A percentile compares a stretch with the other conserved stretches of the same genome.
Conservation (phyloP, 1,284 basidiomycete genomes). For the Ceratobasidium sp. region DNA sequence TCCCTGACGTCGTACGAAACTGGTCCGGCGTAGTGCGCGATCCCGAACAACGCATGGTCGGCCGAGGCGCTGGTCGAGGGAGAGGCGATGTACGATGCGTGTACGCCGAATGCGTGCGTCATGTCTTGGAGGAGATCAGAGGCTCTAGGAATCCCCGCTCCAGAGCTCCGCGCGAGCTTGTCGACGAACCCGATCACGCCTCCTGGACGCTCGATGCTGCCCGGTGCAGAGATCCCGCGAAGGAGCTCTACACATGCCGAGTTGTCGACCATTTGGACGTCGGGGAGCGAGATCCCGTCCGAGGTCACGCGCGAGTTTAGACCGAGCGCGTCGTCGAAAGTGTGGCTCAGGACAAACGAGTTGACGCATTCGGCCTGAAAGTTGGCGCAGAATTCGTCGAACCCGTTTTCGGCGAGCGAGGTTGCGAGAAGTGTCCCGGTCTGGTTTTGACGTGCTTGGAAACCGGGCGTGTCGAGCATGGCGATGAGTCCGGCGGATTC, state of each 20-base stretch:
- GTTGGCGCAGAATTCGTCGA: conserved; percentile 91
- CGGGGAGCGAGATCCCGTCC: conserved; percentile 79
- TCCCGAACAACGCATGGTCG: conserved; percentile 72
- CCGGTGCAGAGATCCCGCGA: conserved; percentile 79
- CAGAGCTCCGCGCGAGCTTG: conserved; percentile 83
- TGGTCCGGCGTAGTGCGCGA: conserved; percentile 88
- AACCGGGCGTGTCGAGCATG: conserved; percentile 85
- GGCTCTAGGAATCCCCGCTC: conserved; percentile 74
- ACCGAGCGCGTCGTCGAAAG: conserved; percentile 80
- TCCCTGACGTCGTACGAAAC: conserved; percentile 80
- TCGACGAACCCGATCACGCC: conserved; percentile 82
- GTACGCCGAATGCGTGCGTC: conserved; percentile 76
- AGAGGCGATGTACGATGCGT: conserved; percentile 77
- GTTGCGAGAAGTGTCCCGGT: conserved; percentile 75
- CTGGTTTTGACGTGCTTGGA: conserved; percentile 69
- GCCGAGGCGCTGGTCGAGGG: conserved; percentile 58
- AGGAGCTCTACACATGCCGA: conserved; percentile 86
- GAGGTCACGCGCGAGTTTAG: conserved; percentile 71
- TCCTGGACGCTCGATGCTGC: conserved; percentile 74
- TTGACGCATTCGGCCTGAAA: conserved; percentile 87
- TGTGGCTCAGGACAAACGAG: conserved; percentile 78
- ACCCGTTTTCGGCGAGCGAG: conserved; percentile 81
- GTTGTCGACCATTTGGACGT: conserved; percentile 82
- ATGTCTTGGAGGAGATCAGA: conserved; percentile 81
- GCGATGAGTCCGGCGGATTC: conserved; percentile 72